Evolutionary conservation across 2,329 filamentous ascomycete genomes (phyloP).

Genomic region (Ambrosiella xylebori): DNA sequence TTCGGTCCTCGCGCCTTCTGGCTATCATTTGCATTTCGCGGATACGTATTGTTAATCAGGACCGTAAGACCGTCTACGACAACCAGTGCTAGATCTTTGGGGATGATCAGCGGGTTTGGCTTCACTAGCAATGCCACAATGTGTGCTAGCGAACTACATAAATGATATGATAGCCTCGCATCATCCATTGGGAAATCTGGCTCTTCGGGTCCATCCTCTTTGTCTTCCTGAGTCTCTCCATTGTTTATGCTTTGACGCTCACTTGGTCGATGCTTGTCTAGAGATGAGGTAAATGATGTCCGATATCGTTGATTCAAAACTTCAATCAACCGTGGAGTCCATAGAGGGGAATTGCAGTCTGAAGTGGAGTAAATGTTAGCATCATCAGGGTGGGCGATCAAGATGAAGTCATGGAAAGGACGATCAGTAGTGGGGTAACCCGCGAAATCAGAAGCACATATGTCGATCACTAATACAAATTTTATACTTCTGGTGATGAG

Average conservation of each 20-base stretch:
- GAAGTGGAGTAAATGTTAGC: neutral
- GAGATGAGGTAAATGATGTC: neutral
- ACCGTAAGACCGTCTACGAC: conserved; percentile 65
- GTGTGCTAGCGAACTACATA: conserved; percentile 47
- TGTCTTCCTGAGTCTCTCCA: neutral
- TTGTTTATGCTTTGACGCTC: conserved; percentile 10
- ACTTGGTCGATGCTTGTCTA: neutral
- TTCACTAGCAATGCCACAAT: conserved; percentile 57
- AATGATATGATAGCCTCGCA: conserved; percentile 30
- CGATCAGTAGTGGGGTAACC: neutral
- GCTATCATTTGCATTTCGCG: conserved; percentile 31
- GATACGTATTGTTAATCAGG: conserved; percentile 61
- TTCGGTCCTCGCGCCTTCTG: conserved; percentile 23
- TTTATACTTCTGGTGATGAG: neutral
- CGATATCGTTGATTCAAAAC: conserved; percentile 10
- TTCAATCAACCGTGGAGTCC: conserved; percentile 17
- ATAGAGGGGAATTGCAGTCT: conserved; percentile 32
- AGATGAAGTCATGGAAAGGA: neutral
- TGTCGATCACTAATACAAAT: neutral
- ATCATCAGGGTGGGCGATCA: conserved; percentile 1
- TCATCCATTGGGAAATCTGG: conserved; percentile 7
- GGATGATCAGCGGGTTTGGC: conserved; percentile 46
- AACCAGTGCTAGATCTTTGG: conserved; percentile 45
- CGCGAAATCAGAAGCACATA: neutral
- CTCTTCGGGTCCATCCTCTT: conserved; percentile 14